Percentiles rank a stretch among this genome's conserved stretches.
These are phyloP conservation scores for Firmiana major DNA, from an alignment of 345 rosid species.

Conservation along the genomic window DNA sequence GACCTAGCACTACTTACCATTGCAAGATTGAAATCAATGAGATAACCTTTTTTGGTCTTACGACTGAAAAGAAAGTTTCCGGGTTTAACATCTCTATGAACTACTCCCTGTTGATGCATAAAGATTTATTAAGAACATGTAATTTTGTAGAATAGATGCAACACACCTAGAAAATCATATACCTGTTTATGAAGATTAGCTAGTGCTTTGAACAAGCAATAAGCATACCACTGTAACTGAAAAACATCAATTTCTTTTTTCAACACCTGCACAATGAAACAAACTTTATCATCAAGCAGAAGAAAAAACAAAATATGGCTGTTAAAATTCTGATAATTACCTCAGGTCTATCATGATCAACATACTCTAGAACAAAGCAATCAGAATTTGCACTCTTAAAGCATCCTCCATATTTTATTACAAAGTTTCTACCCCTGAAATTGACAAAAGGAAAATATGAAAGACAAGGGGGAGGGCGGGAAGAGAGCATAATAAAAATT, in stretches of 20 bases:
- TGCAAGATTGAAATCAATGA: constrained; percentile 95
- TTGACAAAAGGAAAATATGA: not conserved
- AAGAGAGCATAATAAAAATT: not conserved
- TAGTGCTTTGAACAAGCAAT: constrained; percentile 86
- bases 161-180: constrained; percentile 1
- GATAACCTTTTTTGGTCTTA: constrained; percentile 71
- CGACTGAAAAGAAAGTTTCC: constrained; percentile 93
- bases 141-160: not conserved
- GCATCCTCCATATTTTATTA: constrained; percentile 76
- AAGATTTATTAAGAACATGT: constrained; percentile 5
- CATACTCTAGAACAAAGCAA: constrained; percentile 87
- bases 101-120: constrained; percentile 54
- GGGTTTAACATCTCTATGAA: constrained; percentile 96
- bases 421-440: constrained; percentile 77
- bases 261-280: constrained; percentile 41
- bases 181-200: constrained; percentile 89
- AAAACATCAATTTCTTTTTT: constrained; percentile 66
- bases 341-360: constrained; percentile 96
- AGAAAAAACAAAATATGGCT: not conserved
- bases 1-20: constrained; percentile 51
- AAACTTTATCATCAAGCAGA: constrained; percentile 13
- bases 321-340: constrained; percentile 25
- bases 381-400: constrained; percentile 67
- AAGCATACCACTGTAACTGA: constrained; percentile 78
- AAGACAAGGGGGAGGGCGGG: too few relatives aligned